Conservation (phyloP, 1,139 yeast genomes). For the Candida sp. region DNA sequence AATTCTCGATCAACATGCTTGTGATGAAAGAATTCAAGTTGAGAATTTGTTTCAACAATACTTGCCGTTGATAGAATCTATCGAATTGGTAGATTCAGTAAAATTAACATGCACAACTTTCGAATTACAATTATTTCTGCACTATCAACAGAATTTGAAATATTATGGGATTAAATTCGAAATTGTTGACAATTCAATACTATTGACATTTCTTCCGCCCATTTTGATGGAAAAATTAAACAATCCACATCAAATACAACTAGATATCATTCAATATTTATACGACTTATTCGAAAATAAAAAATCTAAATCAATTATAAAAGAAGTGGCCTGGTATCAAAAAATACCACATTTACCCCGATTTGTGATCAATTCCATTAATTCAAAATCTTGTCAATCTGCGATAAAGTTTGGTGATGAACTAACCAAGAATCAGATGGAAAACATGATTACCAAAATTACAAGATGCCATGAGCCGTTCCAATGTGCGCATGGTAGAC, state of each 20-base stretch:
- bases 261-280: slow-evolving; percentile 37
- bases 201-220: slow-evolving; percentile 38
- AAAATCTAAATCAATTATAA: slow-evolving; percentile 6
- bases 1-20: slow-evolving; percentile 74
- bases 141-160: slow-evolving; percentile 25
- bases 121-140: slow-evolving; percentile 27
- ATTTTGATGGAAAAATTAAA: slow-evolving; percentile 26
- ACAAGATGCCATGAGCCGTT: slow-evolving; percentile 58
- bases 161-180: slow-evolving; percentile 32
- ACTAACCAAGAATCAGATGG: slow-evolving; percentile 43
- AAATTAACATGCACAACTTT: slow-evolving; percentile 15
- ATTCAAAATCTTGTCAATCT: slow-evolving; percentile 66
- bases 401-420: slow-evolving; percentile 73
- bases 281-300: slow-evolving; percentile 32
- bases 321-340: slow-evolving; percentile 13
- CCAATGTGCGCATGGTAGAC: slow-evolving; percentile 88
- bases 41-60: slow-evolving; percentile 42
- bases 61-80: slow-evolving; percentile 13
- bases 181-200: slow-evolving; percentile 6
- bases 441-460: slow-evolving; percentile 36
- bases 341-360: slow-evolving; percentile 37
- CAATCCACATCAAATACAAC: slow-evolving; percentile 22
- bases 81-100: slow-evolving; percentile 9
- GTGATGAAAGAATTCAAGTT: slow-evolving; percentile 64
- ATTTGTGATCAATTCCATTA: slow-evolving; percentile 46